A percentile compares a stretch with the other conserved stretches of the same genome.
Evolutionary conservation across 2,329 filamentous ascomycete genomes (phyloP).

Genomic region (Talaromyces islandicus): DNA sequence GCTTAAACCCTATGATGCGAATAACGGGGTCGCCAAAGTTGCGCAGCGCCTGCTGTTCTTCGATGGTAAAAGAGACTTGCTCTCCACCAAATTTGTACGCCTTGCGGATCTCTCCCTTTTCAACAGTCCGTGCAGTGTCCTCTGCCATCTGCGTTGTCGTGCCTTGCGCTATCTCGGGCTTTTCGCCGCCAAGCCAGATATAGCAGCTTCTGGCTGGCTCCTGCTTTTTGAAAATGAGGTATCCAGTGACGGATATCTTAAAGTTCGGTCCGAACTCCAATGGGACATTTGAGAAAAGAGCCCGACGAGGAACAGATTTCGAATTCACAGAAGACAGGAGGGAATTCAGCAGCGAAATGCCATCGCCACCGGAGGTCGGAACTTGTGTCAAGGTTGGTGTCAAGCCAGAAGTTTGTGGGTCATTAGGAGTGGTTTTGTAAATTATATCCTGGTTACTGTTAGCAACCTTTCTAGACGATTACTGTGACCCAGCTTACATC

Average conservation of each 20-base stretch:
- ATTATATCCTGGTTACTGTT: constrained; percentile 66
- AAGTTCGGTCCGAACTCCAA: constrained; percentile 82
- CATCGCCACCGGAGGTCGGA: constrained; percentile 56
- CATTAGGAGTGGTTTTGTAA: constrained; percentile 65
- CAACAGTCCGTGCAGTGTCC: constrained; percentile 68
- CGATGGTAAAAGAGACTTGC: constrained; percentile 75
- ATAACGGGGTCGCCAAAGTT: constrained; percentile 78
- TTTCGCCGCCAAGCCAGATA: constrained; percentile 82
- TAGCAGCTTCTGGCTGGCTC: constrained; percentile 76
- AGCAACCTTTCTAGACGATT: constrained; percentile 9
- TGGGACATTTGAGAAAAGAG: constrained; percentile 79
- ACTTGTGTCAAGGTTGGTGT: constrained; percentile 51
- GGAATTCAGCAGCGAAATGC: constrained; percentile 70
- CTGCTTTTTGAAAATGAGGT: constrained; percentile 81
- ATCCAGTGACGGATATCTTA: constrained; percentile 87
- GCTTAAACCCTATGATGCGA: constrained; percentile 91
- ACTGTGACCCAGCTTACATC: constrained; percentile 54
- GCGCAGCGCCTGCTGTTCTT: constrained; percentile 72
- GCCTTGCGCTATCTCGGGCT: constrained; percentile 69
- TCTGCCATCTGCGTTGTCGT: constrained; percentile 71
- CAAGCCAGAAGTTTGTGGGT: constrained; percentile 60
- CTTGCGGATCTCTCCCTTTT: constrained; percentile 77
- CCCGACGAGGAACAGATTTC: constrained; percentile 76
- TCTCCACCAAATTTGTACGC: constrained; percentile 96
- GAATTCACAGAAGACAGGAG: constrained; percentile 85